A percentile compares a stretch with the other conserved stretches of the same genome.
Conservation (phyloP, 805 yeast genomes). For the Starmerella bacillaris region DNA sequence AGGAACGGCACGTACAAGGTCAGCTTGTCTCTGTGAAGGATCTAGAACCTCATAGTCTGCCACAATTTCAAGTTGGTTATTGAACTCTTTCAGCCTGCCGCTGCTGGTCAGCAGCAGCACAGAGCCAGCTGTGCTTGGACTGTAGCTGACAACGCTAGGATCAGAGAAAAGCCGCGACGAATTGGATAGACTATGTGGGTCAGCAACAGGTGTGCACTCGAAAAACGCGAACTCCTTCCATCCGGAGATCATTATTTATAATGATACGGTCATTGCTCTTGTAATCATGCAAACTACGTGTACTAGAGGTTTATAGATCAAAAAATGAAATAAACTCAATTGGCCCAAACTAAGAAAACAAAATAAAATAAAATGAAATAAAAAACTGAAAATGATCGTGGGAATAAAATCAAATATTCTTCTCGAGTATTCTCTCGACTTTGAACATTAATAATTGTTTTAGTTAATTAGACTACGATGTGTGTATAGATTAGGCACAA, state of each 20-base stretch:
- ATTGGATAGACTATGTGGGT: slow-evolving; percentile 41
- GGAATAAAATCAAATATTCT: too few relatives aligned
- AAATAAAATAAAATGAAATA: too few relatives aligned
- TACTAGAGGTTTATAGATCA: too few relatives aligned
- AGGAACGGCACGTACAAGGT: slow-evolving; percentile 34
- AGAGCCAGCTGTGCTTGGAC: slow-evolving; percentile 33
- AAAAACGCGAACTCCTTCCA: slow-evolving; percentile 82
- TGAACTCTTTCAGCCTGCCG: slow-evolving; percentile 39
- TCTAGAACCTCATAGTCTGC: slow-evolving; percentile 47
- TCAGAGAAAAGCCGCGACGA: slow-evolving; percentile 60
- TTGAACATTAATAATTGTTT: too few relatives aligned
- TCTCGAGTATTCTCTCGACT: too few relatives aligned
- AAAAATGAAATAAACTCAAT: too few relatives aligned
- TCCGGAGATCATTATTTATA: slow-evolving; percentile 3
- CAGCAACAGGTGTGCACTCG: slow-evolving; percentile 65
- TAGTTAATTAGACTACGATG: too few relatives aligned
- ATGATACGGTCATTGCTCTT: slow-evolving; percentile 1
- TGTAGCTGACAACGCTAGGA: slow-evolving; percentile 45
- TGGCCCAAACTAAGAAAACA: too few relatives aligned
- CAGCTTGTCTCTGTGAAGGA: slow-evolving; percentile 43
- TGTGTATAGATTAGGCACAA: too few relatives aligned
- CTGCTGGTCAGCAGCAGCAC: slow-evolving; percentile 43
- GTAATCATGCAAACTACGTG: background rate
- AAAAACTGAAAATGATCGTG: too few relatives aligned
- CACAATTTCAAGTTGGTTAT: slow-evolving; percentile 30